Evolutionary conservation across 352 stramenopile genomes (phyloP).

Genomic region (Globisporangium spinosum): DNA sequence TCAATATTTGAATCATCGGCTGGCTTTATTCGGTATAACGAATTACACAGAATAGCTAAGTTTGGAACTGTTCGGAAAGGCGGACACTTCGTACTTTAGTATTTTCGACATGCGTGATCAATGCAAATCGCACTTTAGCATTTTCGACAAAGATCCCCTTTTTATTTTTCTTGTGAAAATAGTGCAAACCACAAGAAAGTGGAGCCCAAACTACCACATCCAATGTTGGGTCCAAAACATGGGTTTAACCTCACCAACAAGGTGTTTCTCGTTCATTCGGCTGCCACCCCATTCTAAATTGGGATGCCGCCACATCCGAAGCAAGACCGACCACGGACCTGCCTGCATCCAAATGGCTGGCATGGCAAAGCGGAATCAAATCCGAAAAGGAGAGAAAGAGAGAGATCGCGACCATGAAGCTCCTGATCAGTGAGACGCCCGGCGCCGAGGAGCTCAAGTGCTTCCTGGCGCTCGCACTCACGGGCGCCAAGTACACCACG

Average conservation of each 20-base stretch:
- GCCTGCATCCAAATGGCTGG: not conserved
- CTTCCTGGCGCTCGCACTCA: constrained; percentile 59
- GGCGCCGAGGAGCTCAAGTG: constrained; percentile 82
- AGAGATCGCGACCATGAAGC: constrained; percentile 38
- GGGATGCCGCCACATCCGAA: not conserved
- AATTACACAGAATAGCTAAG: no score
- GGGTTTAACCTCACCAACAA: not conserved
- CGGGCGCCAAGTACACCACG: constrained; percentile 42
- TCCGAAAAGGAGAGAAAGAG: constrained; percentile 1
- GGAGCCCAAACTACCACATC: not conserved
- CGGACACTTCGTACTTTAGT: no score
- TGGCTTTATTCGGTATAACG: no score
- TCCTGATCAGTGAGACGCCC: constrained; percentile 57
- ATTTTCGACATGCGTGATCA: no score
- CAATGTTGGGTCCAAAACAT: not conserved
- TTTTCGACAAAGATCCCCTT: not conserved
- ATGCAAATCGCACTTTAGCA: no score
- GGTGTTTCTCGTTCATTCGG: not conserved
- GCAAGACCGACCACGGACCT: not conserved
- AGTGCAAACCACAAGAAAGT: not conserved
- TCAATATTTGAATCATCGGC: no score
- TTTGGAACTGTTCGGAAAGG: no score
- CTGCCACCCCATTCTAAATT: not conserved
- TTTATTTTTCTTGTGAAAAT: not conserved
- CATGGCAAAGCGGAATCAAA: not conserved